Evolutionary conservation across 1,284 basidiomycete genomes (phyloP), one percentile per base, ranked within the genome.

Genomic region (Macrocystidia cucumis): DNA sequence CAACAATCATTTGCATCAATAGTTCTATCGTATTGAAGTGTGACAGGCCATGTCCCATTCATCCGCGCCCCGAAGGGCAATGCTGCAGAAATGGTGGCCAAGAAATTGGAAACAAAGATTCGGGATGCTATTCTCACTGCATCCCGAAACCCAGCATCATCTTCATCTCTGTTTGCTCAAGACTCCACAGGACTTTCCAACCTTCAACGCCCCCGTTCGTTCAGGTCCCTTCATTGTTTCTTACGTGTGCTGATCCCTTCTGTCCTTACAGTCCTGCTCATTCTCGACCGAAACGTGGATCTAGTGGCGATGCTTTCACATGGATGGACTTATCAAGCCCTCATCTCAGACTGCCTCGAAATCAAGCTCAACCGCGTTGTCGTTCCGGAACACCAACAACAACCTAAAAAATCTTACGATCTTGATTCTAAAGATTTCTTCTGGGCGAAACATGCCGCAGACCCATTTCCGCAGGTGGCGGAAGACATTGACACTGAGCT

Each of bases 341-440:
- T 99, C 13, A 90, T 98, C 0, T 95, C 95, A 32, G 96, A 99
- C 54, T 98, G 97, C 42, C 76, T 99, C 19, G 89, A 96, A 39
- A 91, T 98, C 71, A 95, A 91, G 58, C 74, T 99, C 11, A 98
- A 98, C 59, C 81, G 95, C 8, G 93, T 98, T 11, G 82, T 90
- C 1, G 82, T 98, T 14, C 49, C 55, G 18, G 46, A 55, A 11
- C 44, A 54, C 43, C 51, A 62, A 57, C 24, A 67, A 61, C 42
- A 70, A 54, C 17, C 29, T 5, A 95, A 92, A 55, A 85, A 85
- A 44, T 82, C 87, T 0, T 98, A 98, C 52, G 96, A 99, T 58
- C 79, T 99, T 25, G 95, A 98, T 59, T 82, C 89, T 9, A 97
- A 97, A 51, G 96, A 99, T 60, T 99, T 96, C 59, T 99, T 99